These are phyloP conservation scores for Trichophyton simii DNA, from an alignment of 2,329 filamentous ascomycete genomes.

Conservation along the genomic window DNA sequence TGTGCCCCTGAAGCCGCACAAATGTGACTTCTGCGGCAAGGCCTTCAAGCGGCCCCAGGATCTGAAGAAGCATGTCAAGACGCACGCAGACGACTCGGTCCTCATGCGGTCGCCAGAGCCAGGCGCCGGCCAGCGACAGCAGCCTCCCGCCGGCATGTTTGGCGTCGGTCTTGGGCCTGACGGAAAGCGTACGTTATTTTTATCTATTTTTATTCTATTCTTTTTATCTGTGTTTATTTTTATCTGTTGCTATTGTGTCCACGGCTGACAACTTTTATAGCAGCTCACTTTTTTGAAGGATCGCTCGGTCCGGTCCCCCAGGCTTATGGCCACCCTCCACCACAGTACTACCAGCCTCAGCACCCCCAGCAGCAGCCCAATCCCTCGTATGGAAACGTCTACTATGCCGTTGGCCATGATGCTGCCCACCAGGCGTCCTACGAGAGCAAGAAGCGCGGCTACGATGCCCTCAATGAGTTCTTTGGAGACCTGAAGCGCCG, in stretches of 20 bases:
- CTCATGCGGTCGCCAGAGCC: constrained; percentile 52
- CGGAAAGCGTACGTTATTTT: constrained; percentile 18
- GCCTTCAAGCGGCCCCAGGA: constrained; percentile 98
- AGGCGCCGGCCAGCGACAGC: constrained; percentile 30
- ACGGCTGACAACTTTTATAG: constrained; percentile 16
- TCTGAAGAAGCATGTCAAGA: constrained; percentile 99
- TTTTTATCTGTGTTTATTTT: too few relatives aligned
- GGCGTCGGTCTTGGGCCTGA: constrained; percentile 19
- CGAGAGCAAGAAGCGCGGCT: constrained; percentile 70
- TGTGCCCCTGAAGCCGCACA: constrained; percentile 97
- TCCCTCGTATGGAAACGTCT: constrained; percentile 58
- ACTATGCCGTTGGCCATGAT: constrained; percentile 63
- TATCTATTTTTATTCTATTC: too few relatives aligned
- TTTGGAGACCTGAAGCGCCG: constrained; percentile 87
- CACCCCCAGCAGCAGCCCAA: constrained; percentile 42
- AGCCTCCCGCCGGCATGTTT: constrained; percentile 31
- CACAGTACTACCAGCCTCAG: constrained; percentile 38
- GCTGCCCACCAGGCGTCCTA: constrained; percentile 50
- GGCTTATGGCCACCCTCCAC: constrained; percentile 31
- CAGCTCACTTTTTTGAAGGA: constrained; percentile 44
- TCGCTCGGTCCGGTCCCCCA: constrained; percentile 38
- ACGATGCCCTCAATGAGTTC: constrained; percentile 83
- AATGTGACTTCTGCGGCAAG: constrained; percentile 97
- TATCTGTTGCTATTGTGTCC: constrained; percentile 15
- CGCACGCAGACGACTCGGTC: constrained; percentile 89